Percentiles rank a stretch among this genome's conserved stretches.
phyloP scores from a whole-genome alignment of 2,329 filamentous ascomycete species.

The Botryosphaeria dothidea region DNA sequence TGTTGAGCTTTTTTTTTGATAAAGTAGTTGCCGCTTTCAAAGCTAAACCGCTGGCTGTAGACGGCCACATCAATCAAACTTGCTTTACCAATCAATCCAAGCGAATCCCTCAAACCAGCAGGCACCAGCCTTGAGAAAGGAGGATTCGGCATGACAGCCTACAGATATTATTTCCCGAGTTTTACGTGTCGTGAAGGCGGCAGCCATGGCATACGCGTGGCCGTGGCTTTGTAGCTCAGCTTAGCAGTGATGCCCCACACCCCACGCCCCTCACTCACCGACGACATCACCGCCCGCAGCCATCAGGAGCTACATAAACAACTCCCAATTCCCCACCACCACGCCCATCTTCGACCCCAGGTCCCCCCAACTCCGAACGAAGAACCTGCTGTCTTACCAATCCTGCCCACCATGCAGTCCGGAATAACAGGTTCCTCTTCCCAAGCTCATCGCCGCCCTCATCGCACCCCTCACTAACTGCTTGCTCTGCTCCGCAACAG shows the following conservation, averaged over 20 bases:
- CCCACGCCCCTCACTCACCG: constrained; percentile 3
- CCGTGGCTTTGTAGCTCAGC: neutral
- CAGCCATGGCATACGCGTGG: neutral
- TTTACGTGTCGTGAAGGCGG: neutral
- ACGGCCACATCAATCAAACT: neutral
- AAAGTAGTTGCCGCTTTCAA: constrained; percentile 1
- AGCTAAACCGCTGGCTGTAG: neutral
- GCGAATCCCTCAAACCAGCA: neutral
- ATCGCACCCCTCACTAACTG: constrained; percentile 25
- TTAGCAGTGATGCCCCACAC: neutral
- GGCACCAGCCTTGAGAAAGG: neutral
- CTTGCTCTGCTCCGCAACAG: constrained; percentile 45
- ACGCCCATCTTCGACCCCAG: neutral
- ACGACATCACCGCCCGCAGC: constrained; percentile 11
- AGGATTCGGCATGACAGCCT: too few species aligned
- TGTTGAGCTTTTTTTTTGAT: neutral
- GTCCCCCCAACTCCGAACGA: neutral
- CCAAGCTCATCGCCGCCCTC: neutral
- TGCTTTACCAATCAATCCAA: neutral
- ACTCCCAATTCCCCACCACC: neutral
- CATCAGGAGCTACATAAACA: constrained; percentile 20
- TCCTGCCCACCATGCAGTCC: constrained; percentile 66
- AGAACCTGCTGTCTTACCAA: neutral
- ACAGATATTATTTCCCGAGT: too few species aligned
- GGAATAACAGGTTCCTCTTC: constrained; percentile 66